Conservation (phyloP, 352 stramenopile genomes). For the Phytopythium ostracodes region DNA sequence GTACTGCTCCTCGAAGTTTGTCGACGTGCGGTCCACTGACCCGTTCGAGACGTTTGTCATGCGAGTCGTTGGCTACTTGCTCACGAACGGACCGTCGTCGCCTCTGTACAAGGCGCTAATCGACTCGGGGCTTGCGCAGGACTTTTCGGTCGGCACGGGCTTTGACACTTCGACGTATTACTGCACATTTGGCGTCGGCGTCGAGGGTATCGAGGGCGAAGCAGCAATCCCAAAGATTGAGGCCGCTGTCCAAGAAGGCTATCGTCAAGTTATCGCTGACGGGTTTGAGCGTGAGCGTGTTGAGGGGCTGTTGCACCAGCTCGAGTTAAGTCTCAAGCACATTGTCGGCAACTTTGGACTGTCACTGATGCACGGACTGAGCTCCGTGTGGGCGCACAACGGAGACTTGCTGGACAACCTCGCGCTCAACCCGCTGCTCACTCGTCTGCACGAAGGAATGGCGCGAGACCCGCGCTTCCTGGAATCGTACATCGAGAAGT, state of each 20-base stretch:
- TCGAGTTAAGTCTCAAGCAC: conserved; percentile 83
- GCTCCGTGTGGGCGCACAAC: conserved; percentile 65
- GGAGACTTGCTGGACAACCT: conserved; percentile 65
- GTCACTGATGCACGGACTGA: conserved; percentile 68
- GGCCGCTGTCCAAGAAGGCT: conserved; percentile 43
- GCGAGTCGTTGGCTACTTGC: conserved; percentile 71
- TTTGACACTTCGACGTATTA: conserved; percentile 82
- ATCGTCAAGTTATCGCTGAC: conserved; percentile 49
- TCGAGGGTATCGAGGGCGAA: conserved; percentile 65
- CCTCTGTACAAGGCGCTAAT: conserved; percentile 83
- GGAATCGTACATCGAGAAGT: conserved; percentile 49
- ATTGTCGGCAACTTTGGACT: conserved; percentile 81
- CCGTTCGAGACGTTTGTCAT: conserved; percentile 75
- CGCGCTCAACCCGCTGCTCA: conserved; percentile 62
- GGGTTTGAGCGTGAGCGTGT: conserved; percentile 77
- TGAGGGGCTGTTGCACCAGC: conserved; percentile 67
- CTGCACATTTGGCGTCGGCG: conserved; percentile 68
- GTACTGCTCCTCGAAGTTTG: conserved; percentile 71
- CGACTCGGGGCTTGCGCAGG: conserved; percentile 65
- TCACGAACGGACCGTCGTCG: conserved; percentile 76
- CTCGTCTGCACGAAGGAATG: conserved; percentile 61
- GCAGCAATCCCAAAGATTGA: conserved; percentile 53
- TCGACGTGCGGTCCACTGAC: conserved; percentile 64
- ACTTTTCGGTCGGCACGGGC: conserved; percentile 73
- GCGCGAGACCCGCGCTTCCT: conserved; percentile 56